phyloP scores from a whole-genome alignment of 2,329 filamentous ascomycete genomes.

The Paecilomyces formosus region DNA sequence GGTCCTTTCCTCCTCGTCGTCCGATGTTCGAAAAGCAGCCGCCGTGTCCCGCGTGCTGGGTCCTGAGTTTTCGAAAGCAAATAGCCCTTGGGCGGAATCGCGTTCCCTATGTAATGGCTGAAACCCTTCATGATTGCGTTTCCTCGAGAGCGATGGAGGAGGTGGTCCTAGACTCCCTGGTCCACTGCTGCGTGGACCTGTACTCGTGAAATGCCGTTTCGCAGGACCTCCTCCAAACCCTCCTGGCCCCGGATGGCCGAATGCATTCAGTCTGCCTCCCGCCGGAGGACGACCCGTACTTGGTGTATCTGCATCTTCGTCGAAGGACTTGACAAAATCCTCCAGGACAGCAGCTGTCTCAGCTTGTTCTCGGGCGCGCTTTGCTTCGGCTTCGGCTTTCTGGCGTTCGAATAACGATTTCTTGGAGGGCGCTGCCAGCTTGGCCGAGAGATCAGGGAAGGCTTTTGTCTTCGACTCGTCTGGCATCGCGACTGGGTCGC shows the following conservation, averaged over 20 bases:
- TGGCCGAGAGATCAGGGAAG: constrained; percentile 68
- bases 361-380: constrained; percentile 72
- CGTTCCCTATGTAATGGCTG: constrained; percentile 29
- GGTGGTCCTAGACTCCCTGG: constrained; percentile 42
- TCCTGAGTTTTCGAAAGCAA: constrained; percentile 32
- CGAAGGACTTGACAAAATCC: constrained; percentile 72
- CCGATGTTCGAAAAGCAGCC: constrained; percentile 33
- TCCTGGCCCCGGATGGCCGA: constrained; percentile 21
- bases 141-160: constrained; percentile 29
- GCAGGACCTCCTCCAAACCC: constrained; percentile 31
- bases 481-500: constrained; percentile 22
- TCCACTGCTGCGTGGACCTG: constrained; percentile 41
- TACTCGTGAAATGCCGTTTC: constrained; percentile 56
- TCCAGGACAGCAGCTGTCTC: constrained; percentile 82
- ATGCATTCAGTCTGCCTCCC: constrained; percentile 17
- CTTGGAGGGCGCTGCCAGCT: constrained; percentile 71
- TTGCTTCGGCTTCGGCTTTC: constrained; percentile 82
- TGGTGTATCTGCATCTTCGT: constrained; percentile 31
- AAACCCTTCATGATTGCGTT: constrained; percentile 37
- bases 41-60: constrained; percentile 22
- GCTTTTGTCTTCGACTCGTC: constrained; percentile 30
- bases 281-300: constrained; percentile 9
- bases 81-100: constrained; percentile 28
- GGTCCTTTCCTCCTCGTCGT: constrained; percentile 38
- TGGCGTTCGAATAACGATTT: constrained; percentile 84